A percentile compares a stretch with the other conserved stretches of the same genome.
Conservation (phyloP, 1,139 yeast genomes). For the Pichia sp. region DNA sequence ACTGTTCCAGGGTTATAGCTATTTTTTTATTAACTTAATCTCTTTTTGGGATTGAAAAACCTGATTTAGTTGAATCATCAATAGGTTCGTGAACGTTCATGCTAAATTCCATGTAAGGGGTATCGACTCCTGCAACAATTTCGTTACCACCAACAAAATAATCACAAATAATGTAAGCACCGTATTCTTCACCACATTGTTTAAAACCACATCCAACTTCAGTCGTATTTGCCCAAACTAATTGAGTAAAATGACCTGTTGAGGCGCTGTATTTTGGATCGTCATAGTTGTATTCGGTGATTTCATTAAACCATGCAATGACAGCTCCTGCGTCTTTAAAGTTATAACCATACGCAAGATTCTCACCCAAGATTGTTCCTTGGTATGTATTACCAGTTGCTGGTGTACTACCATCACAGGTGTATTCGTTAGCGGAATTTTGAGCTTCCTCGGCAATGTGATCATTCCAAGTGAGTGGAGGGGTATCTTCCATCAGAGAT, state of each 20-base stretch:
- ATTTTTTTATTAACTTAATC: too few relatives aligned
- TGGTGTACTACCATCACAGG: conserved; percentile 52
- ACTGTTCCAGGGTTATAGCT: background rate
- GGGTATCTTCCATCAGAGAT: conserved; percentile 43
- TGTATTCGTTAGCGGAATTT: conserved; percentile 56
- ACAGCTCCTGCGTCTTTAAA: conserved; percentile 52
- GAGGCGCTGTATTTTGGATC: conserved; percentile 36
- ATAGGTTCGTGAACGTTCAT: background rate
- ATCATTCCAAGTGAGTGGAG: conserved; percentile 54
- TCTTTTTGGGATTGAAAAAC: background rate
- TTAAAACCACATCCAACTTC: conserved; percentile 57
- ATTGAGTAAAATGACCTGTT: conserved; percentile 64
- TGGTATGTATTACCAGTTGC: conserved; percentile 69
- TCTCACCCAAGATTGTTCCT: conserved; percentile 75
- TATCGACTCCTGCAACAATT: conserved; percentile 23
- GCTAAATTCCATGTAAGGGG: background rate
- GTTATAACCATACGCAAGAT: conserved; percentile 69
- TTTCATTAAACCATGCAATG: conserved; percentile 81
- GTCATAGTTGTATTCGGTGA: conserved; percentile 45
- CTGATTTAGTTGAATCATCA: background rate
- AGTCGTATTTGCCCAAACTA: conserved; percentile 51
- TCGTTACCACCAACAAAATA: conserved; percentile 58
- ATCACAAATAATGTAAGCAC: conserved; percentile 56
- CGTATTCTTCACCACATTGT: conserved; percentile 38
- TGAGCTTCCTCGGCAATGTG: conserved; percentile 61